Evolutionary conservation across 257 asterid genomes (phyloP).

Genomic region (Salvia miltiorrhiza): DNA sequence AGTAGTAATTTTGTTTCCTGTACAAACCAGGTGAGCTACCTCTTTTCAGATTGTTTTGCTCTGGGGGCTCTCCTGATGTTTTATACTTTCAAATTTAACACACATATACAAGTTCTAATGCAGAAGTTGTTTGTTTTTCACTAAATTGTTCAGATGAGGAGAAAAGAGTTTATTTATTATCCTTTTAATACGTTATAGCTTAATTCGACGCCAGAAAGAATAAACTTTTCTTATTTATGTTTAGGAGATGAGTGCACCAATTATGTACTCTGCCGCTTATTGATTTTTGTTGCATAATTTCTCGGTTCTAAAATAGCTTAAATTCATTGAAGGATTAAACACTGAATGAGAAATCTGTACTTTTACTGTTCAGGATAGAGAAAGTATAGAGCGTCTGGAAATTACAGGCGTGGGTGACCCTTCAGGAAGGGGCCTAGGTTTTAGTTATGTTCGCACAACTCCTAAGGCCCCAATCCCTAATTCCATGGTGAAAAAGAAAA

Average conservation of each 20-base stretch:
- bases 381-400: slow-evolving; percentile 92
- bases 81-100: not conserved
- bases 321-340: not conserved
- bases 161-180: not conserved
- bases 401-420: slow-evolving; percentile 99
- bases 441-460: slow-evolving; percentile 87
- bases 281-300: not conserved
- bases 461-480: slow-evolving; percentile 89
- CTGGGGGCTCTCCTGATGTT: not conserved
- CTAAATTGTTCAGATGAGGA: slow-evolving; percentile 3
- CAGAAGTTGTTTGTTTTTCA: not conserved
- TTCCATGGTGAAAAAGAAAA: slow-evolving; percentile 72
- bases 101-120: not conserved
- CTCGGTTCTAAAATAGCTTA: not conserved
- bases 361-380: slow-evolving; percentile 67
- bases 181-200: not conserved
- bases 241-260: no score
- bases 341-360: slow-evolving; percentile 19
- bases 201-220: not conserved
- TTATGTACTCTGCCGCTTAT: no score
- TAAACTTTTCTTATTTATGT: no score
- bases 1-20: slow-evolving; percentile 93
- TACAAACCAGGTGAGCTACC: slow-evolving; percentile 71
- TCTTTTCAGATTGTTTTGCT: not conserved
- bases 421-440: slow-evolving; percentile 97